These are phyloP conservation scores for Sporothrix brunneoviolacea DNA, from an alignment of 2,329 filamentous ascomycete species.

Conservation along the genomic window DNA sequence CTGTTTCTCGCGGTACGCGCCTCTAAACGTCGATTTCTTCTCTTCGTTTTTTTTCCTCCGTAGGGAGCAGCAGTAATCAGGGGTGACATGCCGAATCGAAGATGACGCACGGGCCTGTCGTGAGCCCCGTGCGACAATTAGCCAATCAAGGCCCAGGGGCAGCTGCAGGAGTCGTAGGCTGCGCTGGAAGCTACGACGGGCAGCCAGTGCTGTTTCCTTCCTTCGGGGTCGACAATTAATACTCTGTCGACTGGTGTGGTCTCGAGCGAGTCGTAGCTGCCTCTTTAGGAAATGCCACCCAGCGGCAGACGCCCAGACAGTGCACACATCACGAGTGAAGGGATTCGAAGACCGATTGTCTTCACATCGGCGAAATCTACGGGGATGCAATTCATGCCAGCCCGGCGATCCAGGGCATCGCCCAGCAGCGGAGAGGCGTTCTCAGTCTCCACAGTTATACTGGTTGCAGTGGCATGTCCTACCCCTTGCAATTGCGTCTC, in stretches of 20 bases:
- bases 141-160: not conserved
- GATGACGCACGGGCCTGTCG: constrained; percentile 7
- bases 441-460: too few relatives aligned
- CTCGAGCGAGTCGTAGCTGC: not conserved
- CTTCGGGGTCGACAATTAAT: too few relatives aligned
- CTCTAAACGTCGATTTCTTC: not conserved
- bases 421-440: too few relatives aligned
- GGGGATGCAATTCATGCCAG: too few relatives aligned
- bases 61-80: constrained; percentile 5
- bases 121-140: not conserved
- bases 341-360: too few relatives aligned
- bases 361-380: too few relatives aligned
- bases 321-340: not conserved
- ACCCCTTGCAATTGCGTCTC: not conserved
- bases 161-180: not conserved
- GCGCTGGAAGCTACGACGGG: not conserved
- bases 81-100: constrained; percentile 9
- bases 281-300: not conserved
- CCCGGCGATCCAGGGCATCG: too few relatives aligned
- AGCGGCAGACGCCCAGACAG: not conserved
- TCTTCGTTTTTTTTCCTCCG: not conserved
- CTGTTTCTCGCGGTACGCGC: too few relatives aligned
- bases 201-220: too few relatives aligned
- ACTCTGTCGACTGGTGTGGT: too few relatives aligned
- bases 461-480: too few relatives aligned